These are phyloP conservation scores for Hypericum perforatum DNA, from an alignment of 345 rosid genomes.

Conservation along the genomic window DNA sequence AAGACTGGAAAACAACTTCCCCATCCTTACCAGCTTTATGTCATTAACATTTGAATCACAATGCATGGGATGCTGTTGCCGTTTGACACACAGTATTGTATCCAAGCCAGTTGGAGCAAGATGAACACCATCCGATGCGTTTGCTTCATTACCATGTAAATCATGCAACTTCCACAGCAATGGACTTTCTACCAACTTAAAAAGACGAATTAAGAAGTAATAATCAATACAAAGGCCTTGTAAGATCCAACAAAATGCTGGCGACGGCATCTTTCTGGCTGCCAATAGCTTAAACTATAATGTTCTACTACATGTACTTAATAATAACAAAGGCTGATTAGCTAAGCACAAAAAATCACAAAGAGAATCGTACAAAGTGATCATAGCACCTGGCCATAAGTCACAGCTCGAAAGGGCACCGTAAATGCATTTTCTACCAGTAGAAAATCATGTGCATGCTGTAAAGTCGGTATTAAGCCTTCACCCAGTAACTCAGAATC, in stretches of 20 bases:
- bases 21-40: constrained; percentile 52
- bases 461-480: constrained; percentile 87
- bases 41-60: constrained; percentile 64
- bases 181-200: constrained; percentile 67
- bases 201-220: constrained; percentile 7
- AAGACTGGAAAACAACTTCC: neutral
- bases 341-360: neutral
- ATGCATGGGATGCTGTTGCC: constrained; percentile 70
- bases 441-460: constrained; percentile 76
- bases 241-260: constrained; percentile 6
- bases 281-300: too few species aligned
- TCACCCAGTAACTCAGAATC: constrained; percentile 94
- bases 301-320: neutral
- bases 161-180: constrained; percentile 62
- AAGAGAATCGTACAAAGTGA: neutral
- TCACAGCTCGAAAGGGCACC: constrained; percentile 71
- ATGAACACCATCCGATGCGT: constrained; percentile 42
- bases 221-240: constrained; percentile 2
- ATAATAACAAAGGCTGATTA: neutral
- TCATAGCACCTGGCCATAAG: constrained; percentile 68
- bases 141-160: constrained; percentile 43
- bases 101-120: constrained; percentile 58
- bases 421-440: constrained; percentile 66
- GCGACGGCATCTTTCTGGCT: constrained; percentile 1
- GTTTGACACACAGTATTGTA: constrained; percentile 36